Conservation (phyloP, 129 eudicot genomes). For the Flaveria sonorensis region DNA sequence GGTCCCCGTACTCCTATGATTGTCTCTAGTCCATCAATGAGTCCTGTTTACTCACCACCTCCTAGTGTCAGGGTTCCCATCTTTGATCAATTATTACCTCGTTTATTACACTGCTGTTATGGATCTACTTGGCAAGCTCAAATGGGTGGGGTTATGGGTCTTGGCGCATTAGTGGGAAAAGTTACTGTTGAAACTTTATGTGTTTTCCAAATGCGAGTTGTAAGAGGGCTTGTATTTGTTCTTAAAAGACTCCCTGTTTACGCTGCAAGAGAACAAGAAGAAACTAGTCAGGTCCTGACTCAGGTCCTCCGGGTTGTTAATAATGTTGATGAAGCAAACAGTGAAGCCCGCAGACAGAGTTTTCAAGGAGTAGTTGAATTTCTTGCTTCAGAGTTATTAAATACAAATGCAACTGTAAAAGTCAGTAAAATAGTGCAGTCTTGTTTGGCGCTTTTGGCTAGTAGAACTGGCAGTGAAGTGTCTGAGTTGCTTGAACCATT, state of each 20-base stretch:
- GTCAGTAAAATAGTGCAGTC: slow-evolving; percentile 96
- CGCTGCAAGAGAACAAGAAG: slow-evolving; percentile 96
- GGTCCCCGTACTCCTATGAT: slow-evolving; percentile 97
- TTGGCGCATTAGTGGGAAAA: slow-evolving; percentile 95
- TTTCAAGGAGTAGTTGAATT: slow-evolving; percentile 95
- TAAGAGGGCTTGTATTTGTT: slow-evolving; percentile 83
- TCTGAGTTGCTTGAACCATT: slow-evolving; percentile 96
- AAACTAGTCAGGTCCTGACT: slow-evolving; percentile 93
- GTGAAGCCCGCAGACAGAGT: slow-evolving; percentile 85
- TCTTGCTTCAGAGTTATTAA: slow-evolving; percentile 84
- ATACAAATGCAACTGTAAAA: slow-evolving; percentile 70
- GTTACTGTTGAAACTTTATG: slow-evolving; percentile 91
- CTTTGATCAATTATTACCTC: slow-evolving; percentile 91
- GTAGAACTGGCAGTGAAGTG: slow-evolving; percentile 99
- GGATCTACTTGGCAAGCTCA: slow-evolving; percentile 97
- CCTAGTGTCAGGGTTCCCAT: slow-evolving; percentile 91
- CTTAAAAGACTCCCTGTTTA: slow-evolving; percentile 92
- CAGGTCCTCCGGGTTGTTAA: slow-evolving; percentile 97
- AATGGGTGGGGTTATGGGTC: slow-evolving; percentile 98
- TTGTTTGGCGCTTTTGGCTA: slow-evolving; percentile 94
- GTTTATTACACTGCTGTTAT: slow-evolving; percentile 91
- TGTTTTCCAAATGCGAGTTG: slow-evolving; percentile 79
- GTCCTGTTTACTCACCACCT: slow-evolving; percentile 98
- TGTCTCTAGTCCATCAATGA: slow-evolving; percentile 97
- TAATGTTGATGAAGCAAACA: slow-evolving; percentile 97